Conservation (phyloP, 192 early-diverging fungal genomes). For the Coemansia brasiliensis region DNA sequence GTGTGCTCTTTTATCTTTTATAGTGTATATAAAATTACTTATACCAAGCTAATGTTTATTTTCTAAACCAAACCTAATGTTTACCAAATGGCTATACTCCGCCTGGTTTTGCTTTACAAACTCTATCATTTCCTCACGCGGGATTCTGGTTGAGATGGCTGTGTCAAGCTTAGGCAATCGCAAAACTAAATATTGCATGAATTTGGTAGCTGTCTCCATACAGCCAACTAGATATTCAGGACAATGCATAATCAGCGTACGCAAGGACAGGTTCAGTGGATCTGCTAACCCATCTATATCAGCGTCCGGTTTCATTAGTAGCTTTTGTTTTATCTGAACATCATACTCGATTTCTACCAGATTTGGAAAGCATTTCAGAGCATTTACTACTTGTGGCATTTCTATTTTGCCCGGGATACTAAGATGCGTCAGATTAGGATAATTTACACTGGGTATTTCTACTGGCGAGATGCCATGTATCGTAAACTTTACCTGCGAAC, state of each 20-base stretch:
- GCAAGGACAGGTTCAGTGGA: too few relatives aligned
- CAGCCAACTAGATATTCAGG: too few relatives aligned
- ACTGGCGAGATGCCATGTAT: too few relatives aligned
- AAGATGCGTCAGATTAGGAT: too few relatives aligned
- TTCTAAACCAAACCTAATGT: not conserved
- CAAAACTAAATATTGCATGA: not conserved
- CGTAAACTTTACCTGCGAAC: too few relatives aligned
- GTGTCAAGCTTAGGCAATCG: not conserved
- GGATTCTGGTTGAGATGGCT: not conserved
- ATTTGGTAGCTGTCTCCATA: not conserved
- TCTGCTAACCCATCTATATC: not conserved
- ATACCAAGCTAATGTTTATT: not conserved
- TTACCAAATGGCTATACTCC: not conserved
- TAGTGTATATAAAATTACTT: slow-evolving; percentile 7
- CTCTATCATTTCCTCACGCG: not conserved
- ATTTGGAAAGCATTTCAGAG: not conserved
- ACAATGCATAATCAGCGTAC: too few relatives aligned
- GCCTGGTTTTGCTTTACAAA: not conserved
- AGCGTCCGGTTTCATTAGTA: not conserved
- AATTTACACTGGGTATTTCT: too few relatives aligned
- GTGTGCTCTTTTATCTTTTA: not conserved
- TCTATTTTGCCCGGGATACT: too few relatives aligned
- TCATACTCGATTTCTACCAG: not conserved
- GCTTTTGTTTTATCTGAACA: too few relatives aligned
- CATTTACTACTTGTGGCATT: too few relatives aligned